These are phyloP conservation scores for Tylopilus felleus DNA, from an alignment of 768 basidiomycete species.

Conservation along the genomic window DNA sequence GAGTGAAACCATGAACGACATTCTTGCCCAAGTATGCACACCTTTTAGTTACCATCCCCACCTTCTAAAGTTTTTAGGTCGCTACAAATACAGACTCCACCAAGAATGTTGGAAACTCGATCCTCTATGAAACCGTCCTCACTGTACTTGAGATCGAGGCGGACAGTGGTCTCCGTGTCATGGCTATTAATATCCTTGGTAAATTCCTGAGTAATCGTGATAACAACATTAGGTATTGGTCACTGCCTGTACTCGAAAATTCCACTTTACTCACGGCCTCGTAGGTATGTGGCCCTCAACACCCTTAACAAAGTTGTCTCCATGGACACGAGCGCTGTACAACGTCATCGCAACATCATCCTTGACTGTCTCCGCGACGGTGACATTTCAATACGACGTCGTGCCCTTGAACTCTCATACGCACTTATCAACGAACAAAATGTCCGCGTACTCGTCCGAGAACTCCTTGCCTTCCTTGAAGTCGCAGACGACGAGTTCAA, in stretches of 20 bases:
- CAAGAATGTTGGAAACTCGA: constrained; percentile 98
- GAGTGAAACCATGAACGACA: constrained; percentile 97
- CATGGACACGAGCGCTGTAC: constrained; percentile 97
- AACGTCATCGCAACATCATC: constrained; percentile 96
- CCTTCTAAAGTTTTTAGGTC: constrained; percentile 49
- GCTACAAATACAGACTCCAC: constrained; percentile 98
- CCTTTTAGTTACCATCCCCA: not conserved
- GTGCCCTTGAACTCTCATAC: constrained; percentile 95
- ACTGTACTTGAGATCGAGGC: constrained; percentile 97
- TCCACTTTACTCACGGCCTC: constrained; percentile 1
- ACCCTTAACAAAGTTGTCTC: constrained; percentile 97
- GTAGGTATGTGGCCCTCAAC: constrained; percentile 94
- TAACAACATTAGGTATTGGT: constrained; percentile 90
- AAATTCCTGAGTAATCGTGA: constrained; percentile 97
- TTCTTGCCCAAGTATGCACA: constrained; percentile 77
- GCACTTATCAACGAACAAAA: constrained; percentile 95
- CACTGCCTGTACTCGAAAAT: not conserved
- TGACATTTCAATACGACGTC: constrained; percentile 95
- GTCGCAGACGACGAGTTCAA: constrained; percentile 99
- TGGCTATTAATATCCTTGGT: constrained; percentile 99
- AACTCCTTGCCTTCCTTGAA: constrained; percentile 93
- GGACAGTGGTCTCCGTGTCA: constrained; percentile 90
- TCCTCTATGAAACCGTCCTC: constrained; percentile 95
- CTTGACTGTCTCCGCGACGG: constrained; percentile 99
- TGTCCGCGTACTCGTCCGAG: constrained; percentile 86